Evolutionary conservation across 495 filamentous ascomycete species (phyloP).

Genomic region (Neurospora discreta): DNA sequence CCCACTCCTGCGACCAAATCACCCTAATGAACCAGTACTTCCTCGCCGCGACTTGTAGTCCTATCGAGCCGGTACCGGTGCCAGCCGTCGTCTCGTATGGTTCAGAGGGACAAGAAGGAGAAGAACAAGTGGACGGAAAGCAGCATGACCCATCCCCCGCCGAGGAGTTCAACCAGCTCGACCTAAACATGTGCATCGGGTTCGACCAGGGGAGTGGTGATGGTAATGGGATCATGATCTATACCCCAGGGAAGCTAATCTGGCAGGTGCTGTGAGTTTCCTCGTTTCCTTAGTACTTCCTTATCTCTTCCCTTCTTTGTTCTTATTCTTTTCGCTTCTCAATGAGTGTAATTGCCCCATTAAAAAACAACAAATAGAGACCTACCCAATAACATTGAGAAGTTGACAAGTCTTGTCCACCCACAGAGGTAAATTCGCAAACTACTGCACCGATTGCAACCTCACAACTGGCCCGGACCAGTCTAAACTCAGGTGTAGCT

Average conservation of each 20-base stretch:
- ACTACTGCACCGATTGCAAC: slow-evolving; percentile 14
- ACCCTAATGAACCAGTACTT: not conserved
- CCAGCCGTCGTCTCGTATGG: too few relatives aligned
- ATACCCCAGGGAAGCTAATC: slow-evolving; percentile 8
- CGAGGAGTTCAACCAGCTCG: slow-evolving; percentile 6
- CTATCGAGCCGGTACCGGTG: too few relatives aligned
- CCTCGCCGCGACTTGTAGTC: slow-evolving; percentile 6
- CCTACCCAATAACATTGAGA: too few relatives aligned
- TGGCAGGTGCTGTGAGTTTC: not conserved
- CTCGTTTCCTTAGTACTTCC: too few relatives aligned
- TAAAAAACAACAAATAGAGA: too few relatives aligned
- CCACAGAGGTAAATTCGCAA: slow-evolving; percentile 11
- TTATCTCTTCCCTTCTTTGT: too few relatives aligned
- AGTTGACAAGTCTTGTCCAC: not conserved
- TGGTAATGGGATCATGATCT: too few relatives aligned
- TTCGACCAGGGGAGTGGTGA: not conserved
- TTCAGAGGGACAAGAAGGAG: too few relatives aligned
- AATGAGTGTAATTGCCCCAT: too few relatives aligned
- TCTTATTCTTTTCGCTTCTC: too few relatives aligned
- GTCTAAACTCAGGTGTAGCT: slow-evolving; percentile 4
- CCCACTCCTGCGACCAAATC: slow-evolving; percentile 10
- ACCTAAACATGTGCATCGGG: slow-evolving; percentile 13
- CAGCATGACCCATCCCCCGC: too few relatives aligned
- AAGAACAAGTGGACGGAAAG: too few relatives aligned
- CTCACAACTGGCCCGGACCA: not conserved